Base-by-base conservation (phyloP, 1,139 yeast genomes). In the Hemisphaericaspora lyxosophila region DNA sequence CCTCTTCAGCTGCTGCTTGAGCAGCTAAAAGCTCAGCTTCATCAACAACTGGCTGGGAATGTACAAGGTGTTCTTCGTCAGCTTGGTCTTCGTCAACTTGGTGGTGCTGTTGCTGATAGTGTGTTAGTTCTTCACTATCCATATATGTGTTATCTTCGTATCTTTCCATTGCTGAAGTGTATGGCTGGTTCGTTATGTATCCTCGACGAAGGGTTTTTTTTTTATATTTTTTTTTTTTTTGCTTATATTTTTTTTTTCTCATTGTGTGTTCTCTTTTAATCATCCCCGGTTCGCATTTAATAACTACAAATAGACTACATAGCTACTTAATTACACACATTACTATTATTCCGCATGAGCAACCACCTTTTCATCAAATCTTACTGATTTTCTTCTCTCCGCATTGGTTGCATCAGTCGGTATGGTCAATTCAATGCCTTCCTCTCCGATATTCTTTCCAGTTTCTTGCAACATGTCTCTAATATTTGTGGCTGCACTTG, bases 301-400 rank as follows among this genome's bases (percentile, higher is more conserved):
- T 12, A 23, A 5, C 9, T 24, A 24, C 26, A 24, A 24, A 11
- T 11, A n/a, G 23, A 7, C 23, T 19, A 19, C 23, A 19, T 19
- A 19, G n/a, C n/a, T n/a, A n/a, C n/a, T n/a, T n/a, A n/a, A n/a
- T n/a, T n/a, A n/a, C n/a, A n/a, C n/a, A n/a, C n/a, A n/a, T n/a
- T 24, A 24, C 26, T 11, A 9, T n/a, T 11, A 11, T 16, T 32
- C 22, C 51, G 47, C 50, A 16, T 57, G 60, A 14, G 60, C 57
- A 4, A 57, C 49, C 3, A 81, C 86, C 45, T 75, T 73, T 46
- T 80, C 84, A 47, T 82, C 86, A 53, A 85, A 85, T 43, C 89
- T 67, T 3, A 85, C 92, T 5, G 88, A 81, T 50, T 84, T 82
- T 48, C 89, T 65, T 58, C 90, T 72, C 43, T 70, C 76, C 4